Evolutionary conservation across 805 yeast species (phyloP), one percentile per base, ranked within the genome.

Genomic region (Ogataea populi-albae): DNA sequence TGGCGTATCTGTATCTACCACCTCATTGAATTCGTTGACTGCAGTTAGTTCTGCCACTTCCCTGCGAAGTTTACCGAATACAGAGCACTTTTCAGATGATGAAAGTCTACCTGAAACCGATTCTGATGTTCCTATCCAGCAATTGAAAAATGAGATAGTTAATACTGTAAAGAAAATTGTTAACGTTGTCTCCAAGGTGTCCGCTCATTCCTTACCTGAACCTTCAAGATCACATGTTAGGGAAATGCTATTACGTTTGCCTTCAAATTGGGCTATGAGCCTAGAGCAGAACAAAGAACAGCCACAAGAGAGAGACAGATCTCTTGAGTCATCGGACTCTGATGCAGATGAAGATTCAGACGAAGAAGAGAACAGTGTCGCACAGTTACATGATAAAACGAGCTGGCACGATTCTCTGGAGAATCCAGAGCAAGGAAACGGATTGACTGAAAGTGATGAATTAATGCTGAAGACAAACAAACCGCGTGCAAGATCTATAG

Each of bases 91-190:
- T 15, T 35, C 38, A n/a, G 28, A 42, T 10, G 32, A 24, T 15
- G 39, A 35, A 5, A 18, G 36, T 6, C 31, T 28, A 12, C 10
- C 30, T 16, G 31, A 25, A 5, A 30, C 29, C n/a, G 45, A 30
- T 11, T 21, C 38, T 21, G 59, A 54, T 21, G 35, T 46, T 16
- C 53, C 54, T 17, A 49, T 57, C n/a, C 64, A 60, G 41, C 66
- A 77, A 29, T 71, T 89, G 23, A 83, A 86, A 45, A 75, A 79
- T 46, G 98, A 91, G 47, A 86, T 91, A 23, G 81, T 89, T 6
- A 75, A 84, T 1, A 93, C 97, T 0, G 89, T 93, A 17, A 86
- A 86, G 57, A 91, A 87, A 55, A 87, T 88, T 30, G 88, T 89
- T 23, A 77, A 79, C 26, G 77, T 91, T 24, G 84, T 93, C 8